These are phyloP conservation scores for Psilocybe cubensis DNA, from an alignment of 768 basidiomycete genomes.

Conservation along the genomic window DNA sequence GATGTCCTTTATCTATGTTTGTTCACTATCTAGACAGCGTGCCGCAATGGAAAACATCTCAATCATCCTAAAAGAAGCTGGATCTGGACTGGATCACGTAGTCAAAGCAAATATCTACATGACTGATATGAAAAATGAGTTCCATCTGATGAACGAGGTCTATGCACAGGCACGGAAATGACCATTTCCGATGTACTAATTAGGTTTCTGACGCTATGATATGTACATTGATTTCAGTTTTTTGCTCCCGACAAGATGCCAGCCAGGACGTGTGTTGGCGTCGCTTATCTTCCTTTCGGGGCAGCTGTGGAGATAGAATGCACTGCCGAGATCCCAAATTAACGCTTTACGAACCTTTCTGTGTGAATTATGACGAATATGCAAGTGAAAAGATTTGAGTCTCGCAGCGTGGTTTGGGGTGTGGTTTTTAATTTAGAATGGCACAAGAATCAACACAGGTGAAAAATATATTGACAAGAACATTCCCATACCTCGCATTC, in stretches of 20 bases:
- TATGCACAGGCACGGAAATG: slow-evolving; percentile 35
- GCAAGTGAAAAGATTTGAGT: no score
- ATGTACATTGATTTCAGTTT: slow-evolving; percentile 39
- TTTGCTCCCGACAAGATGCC: slow-evolving; percentile 49
- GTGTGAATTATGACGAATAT: background rate
- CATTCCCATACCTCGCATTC: no score
- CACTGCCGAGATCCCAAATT: slow-evolving; percentile 40
- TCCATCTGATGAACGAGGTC: slow-evolving; percentile 41
- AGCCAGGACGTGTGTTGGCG: slow-evolving; percentile 62
- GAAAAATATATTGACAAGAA: no score
- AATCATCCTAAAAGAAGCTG: slow-evolving; percentile 43
- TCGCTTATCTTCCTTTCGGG: slow-evolving; percentile 52
- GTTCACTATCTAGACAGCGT: slow-evolving; percentile 25
- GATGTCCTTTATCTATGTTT: background rate
- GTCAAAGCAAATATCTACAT: slow-evolving; percentile 48
- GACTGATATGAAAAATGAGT: slow-evolving; percentile 38
- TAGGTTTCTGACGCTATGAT: background rate
- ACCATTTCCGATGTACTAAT: background rate
- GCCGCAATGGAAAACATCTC: slow-evolving; percentile 42
- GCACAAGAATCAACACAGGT: no score
- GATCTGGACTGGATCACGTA: slow-evolving; percentile 43
- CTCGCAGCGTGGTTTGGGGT: no score
- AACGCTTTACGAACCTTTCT: background rate
- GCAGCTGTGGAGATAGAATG: slow-evolving; percentile 66
- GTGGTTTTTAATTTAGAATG: no score